These are phyloP conservation scores for Termitomyces sp. DNA, from an alignment of 768 basidiomycete species.

Conservation along the genomic window DNA sequence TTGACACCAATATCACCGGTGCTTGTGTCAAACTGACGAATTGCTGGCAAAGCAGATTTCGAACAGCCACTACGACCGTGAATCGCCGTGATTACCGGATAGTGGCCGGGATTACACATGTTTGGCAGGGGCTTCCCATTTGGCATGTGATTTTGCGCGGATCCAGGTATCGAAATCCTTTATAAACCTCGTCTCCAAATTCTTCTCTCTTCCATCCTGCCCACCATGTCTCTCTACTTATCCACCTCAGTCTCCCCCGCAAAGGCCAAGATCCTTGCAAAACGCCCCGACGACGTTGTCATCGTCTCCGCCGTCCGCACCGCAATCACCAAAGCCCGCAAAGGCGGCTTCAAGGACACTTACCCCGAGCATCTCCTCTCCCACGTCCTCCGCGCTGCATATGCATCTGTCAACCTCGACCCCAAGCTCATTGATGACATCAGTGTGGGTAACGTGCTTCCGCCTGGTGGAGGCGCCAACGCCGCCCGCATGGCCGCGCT, in stretches of 20 bases:
- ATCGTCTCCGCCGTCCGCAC: slow-evolving; percentile 86
- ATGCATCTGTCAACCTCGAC: slow-evolving; percentile 62
- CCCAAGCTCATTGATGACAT: slow-evolving; percentile 83
- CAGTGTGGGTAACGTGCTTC: slow-evolving; percentile 84
- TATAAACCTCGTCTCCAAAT: not conserved
- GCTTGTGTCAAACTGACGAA: no score
- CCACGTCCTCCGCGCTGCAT: slow-evolving; percentile 70
- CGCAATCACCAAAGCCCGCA: slow-evolving; percentile 85
- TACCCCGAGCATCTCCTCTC: slow-evolving; percentile 78
- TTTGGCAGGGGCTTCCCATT: not conserved
- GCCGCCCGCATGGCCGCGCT: slow-evolving; percentile 86
- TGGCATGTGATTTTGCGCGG: not conserved
- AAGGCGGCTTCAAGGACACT: slow-evolving; percentile 91
- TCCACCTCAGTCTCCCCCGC: slow-evolving; percentile 24
- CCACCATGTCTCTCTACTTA: not conserved
- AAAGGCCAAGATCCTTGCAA: slow-evolving; percentile 60
- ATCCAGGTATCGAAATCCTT: not conserved
- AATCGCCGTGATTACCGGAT: not conserved
- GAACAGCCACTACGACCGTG: no score
- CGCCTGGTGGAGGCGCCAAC: slow-evolving; percentile 77
- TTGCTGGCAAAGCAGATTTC: no score
- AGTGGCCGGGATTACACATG: not conserved
- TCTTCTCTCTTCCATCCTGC: not conserved
- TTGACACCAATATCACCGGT: no score
- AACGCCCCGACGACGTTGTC: slow-evolving; percentile 84